Base-by-base conservation (phyloP, 2,329 filamentous ascomycete species). In the Penicillium sp. region DNA sequence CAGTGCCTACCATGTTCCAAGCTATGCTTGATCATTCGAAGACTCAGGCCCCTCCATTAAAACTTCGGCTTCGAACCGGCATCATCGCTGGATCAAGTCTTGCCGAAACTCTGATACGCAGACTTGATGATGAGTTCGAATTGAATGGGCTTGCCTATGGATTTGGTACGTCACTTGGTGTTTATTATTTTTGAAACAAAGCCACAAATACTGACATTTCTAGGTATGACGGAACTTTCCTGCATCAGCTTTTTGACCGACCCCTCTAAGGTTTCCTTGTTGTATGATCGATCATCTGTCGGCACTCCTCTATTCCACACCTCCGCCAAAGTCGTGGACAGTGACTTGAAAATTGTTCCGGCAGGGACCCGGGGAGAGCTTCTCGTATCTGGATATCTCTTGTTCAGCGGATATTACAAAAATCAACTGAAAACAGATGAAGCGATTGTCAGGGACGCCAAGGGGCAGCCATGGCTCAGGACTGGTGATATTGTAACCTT, bases 281-380 rank as follows among this genome's bases (percentile, higher is more conserved):
- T 42, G n/a, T 16, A 42, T 3, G 39, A 42, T 42, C 13, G 39
- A 19, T 42, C 39, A 19, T 42, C 39, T 19, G 39, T 42, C n/a
- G 57, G 57, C 2, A 53, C 43, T 25, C 43, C 43, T 0, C 44
- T 96, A 73, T 90, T 92, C 5, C 92, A 96, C 70, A 91, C 93
- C 0, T 66, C 72, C 51, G 85, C 83, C 14, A 88, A 95, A 77
- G 82, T 96, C 25, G 90, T 96, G 16, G 83, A 88, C 68, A 83
- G n/a, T 14, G 10, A 86, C 25, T 85, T 86, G 19, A 76, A 80
- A 29, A 77, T 86, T 35, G 80, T 91, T 8, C 87, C 87, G 4
- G 19, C 19, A 23, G 42, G 42, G 8, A 25, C 19, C 9, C 7
- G 21, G 19, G 42, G 42, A 23, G 42, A 44, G 21, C 42, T 44